Percentiles rank a stretch among this genome's conserved stretches.
Evolutionary conservation across 805 yeast species (phyloP).

Genomic region (Monosporozyma unispora): DNA sequence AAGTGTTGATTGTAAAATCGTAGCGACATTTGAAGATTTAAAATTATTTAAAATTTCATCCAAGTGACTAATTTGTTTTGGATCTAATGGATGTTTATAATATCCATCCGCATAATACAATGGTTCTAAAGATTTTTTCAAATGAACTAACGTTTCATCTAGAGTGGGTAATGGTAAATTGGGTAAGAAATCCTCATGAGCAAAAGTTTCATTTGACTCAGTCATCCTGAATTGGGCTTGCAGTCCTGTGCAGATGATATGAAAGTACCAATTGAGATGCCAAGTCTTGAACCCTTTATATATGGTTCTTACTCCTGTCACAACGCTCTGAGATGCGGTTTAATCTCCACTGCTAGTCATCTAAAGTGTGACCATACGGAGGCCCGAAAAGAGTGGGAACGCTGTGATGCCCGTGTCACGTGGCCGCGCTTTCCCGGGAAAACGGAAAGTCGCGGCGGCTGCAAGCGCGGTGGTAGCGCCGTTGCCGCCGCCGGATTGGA

Average conservation of each 20-base stretch:
- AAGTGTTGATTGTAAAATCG: slow-evolving; percentile 46
- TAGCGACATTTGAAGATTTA: slow-evolving; percentile 34
- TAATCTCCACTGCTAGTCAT: too few relatives aligned
- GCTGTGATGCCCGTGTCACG: too few relatives aligned
- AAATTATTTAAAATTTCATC: slow-evolving; percentile 39
- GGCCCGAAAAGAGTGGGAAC: too few relatives aligned
- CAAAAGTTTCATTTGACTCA: slow-evolving; percentile 5
- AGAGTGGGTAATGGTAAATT: slow-evolving; percentile 55
- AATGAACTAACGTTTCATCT: slow-evolving; percentile 40
- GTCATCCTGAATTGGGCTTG: not conserved
- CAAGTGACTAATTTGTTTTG: slow-evolving; percentile 29
- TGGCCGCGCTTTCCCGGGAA: too few relatives aligned
- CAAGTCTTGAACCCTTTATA: too few relatives aligned
- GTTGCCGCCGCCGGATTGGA: too few relatives aligned
- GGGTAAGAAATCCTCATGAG: slow-evolving; percentile 35
- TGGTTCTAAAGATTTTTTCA: slow-evolving; percentile 52
- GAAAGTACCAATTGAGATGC: too few relatives aligned
- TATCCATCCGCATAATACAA: slow-evolving; percentile 46
- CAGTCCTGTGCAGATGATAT: too few relatives aligned
- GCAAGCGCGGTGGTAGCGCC: too few relatives aligned
- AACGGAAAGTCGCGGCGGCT: too few relatives aligned
- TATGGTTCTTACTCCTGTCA: not conserved
- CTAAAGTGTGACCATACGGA: too few relatives aligned
- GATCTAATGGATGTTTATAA: slow-evolving; percentile 23
- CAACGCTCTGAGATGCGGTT: too few relatives aligned